Base-by-base conservation (phyloP, 495 filamentous ascomycete species). In the Penicillium canescens region DNA sequence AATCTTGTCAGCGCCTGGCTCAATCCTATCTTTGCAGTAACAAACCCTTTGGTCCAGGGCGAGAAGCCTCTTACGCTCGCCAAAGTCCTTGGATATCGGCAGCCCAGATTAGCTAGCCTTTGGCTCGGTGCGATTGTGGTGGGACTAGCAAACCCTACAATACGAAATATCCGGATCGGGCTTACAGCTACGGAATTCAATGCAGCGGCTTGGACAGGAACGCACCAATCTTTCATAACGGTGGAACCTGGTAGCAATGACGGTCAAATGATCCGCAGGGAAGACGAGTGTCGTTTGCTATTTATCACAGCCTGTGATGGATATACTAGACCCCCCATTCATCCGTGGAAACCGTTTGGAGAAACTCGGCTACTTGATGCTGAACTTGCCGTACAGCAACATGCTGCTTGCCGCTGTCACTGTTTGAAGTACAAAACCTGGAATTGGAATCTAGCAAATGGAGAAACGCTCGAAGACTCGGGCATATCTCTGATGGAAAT, bases 1-100 rank as follows among this genome's bases (percentile, higher is more conserved):
- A 69, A 69, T 24, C 57, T 71, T 34, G 63, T 62, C 54, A 67
- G 61, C 55, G 56, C 66, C 13, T 71, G 66, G 68, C 46, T 67
- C 6, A 71, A 66, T 33, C 60, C 67, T 8, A 59, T 59, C 20
- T 66, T 70, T 57, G 60, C 65, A 9, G 23, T 65, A 31, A 14
- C 61, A 18, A 38, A 63, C 40, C 46, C 67, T 62, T 7, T 47
- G 40, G 3, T 33, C 44, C 43, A 56, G 2, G 13, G 28, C 49
- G 14, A 36, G 9, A 26, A 42, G 21, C 18, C 18, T 41, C 8
- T n/a, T n/a, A 41, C 33, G 13, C 20, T 60, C 13, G 59, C 54
- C 20, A 41, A 41, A 18, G 28, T 67, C 2, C 26, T 67, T 3
- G 48, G 48, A 48, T 55, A 52, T 20, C 59, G 51, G 43, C 28